A percentile compares a stretch with the other conserved stretches of the same genome.
phyloP scores from a whole-genome alignment of 208 protist genomes.

The Vickermania spadyakhi region DNA sequence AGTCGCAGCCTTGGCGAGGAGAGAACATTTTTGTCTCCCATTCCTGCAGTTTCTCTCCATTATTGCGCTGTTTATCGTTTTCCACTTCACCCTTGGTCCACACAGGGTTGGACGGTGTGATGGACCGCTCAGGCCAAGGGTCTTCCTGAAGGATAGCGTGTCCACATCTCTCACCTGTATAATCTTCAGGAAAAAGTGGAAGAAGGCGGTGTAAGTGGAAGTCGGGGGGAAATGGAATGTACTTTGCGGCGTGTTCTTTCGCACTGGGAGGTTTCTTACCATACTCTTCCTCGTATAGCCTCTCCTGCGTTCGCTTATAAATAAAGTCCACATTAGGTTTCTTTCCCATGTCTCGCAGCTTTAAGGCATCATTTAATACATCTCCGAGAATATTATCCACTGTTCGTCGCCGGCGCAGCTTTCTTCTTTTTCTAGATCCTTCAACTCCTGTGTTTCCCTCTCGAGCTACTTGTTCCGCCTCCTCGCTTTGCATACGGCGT shows the following conservation, averaged over 20 bases:
- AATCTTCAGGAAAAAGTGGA: constrained; percentile 13
- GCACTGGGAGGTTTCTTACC: constrained; percentile 55
- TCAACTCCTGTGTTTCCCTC: constrained; percentile 18
- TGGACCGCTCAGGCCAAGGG: constrained; percentile 68
- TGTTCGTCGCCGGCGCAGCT: constrained; percentile 41
- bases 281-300: constrained; percentile 79
- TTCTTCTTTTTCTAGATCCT: constrained; percentile 21
- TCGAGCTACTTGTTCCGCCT: constrained; percentile 5
- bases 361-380: constrained; percentile 71
- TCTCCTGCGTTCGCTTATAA: constrained; percentile 77
- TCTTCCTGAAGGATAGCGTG: constrained; percentile 23
- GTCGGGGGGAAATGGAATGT: constrained; percentile 66
- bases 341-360: constrained; percentile 67
- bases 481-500: not conserved
- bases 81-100: constrained; percentile 39
- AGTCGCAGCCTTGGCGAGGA: constrained; percentile 45
- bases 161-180: too few species aligned
- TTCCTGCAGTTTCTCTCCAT: constrained; percentile 24
- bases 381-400: constrained; percentile 72
- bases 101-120: constrained; percentile 70
- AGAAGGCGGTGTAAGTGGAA: constrained; percentile 53
- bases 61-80: constrained; percentile 26
- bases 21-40: constrained; percentile 46
- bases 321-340: constrained; percentile 73
- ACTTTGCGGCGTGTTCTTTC: constrained; percentile 56